Conservation (phyloP, 306 rosid genomes). For the Vachellia collinsii region DNA sequence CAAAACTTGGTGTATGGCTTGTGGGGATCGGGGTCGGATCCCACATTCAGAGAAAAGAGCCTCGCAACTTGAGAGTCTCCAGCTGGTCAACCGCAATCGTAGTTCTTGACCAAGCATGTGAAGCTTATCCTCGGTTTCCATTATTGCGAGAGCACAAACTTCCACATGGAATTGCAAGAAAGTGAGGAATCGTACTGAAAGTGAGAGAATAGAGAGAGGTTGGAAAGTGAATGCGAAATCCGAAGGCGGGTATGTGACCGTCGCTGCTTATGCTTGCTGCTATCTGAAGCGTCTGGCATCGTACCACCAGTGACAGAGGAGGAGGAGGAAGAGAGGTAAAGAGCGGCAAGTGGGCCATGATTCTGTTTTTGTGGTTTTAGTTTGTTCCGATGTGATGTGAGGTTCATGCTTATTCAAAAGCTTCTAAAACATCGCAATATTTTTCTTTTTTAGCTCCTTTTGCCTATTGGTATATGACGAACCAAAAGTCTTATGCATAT, state of each 20-base stretch:
- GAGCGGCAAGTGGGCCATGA: background rate
- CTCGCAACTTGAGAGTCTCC: conserved; percentile 55
- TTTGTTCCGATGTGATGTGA: background rate
- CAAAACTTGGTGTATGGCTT: conserved; percentile 67
- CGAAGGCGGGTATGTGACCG: background rate
- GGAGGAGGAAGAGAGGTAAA: background rate
- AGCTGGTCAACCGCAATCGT: conserved; percentile 68
- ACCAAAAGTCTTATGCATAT: too few relatives aligned
- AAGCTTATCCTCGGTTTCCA: conserved; percentile 33
- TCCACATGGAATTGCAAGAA: background rate
- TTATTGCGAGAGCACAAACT: background rate
- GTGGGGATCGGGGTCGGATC: conserved; percentile 43
- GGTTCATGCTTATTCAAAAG: background rate
- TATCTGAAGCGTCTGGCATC: conserved; percentile 43
- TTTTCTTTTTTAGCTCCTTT: background rate
- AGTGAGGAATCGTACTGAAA: background rate
- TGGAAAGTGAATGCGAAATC: background rate
- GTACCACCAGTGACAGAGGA: conserved; percentile 19
- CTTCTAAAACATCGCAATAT: background rate
- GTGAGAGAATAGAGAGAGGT: background rate
- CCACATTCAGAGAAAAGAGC: conserved; percentile 51
- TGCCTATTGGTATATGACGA: too few relatives aligned
- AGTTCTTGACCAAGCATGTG: conserved; percentile 61
- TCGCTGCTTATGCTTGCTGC: conserved; percentile 29
- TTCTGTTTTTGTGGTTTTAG: background rate